Evolutionary conservation across 106 monocot genomes (phyloP).

Genomic region (Phalaenopsis equestris): DNA sequence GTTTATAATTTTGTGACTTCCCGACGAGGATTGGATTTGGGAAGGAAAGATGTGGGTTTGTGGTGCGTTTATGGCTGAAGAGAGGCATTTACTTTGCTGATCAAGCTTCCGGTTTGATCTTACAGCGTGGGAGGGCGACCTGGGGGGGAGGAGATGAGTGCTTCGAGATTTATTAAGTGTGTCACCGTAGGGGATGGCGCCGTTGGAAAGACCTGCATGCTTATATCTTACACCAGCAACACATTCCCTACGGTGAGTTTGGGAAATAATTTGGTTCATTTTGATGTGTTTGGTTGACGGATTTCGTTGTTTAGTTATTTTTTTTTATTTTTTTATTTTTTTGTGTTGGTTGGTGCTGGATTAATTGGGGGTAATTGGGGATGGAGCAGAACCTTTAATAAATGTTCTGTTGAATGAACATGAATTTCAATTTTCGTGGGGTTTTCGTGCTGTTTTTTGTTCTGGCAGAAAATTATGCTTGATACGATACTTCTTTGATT

Average conservation of each 20-base stretch:
- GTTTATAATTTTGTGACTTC: not conserved
- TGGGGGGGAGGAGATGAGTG: conserved; percentile 5
- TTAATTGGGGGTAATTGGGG: not conserved
- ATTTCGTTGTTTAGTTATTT: not conserved
- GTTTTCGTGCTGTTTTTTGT: not conserved
- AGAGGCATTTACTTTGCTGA: not conserved
- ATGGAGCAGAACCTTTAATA: not conserved
- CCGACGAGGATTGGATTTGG: not conserved
- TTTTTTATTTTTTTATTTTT: too few species aligned
- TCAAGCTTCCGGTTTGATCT: not conserved
- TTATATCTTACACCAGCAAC: conserved; percentile 12
- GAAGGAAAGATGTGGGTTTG: not conserved
- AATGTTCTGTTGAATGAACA: not conserved
- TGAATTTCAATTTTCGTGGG: not conserved
- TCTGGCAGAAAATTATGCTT: not conserved
- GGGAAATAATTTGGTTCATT: not conserved
- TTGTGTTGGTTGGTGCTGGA: not conserved
- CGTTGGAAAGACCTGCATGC: conserved; percentile 8
- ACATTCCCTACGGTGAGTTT: conserved; percentile 9
- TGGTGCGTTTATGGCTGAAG: not conserved
- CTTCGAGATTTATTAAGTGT: conserved; percentile 6
- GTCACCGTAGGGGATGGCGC: conserved; percentile 6
- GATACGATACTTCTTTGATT: not conserved
- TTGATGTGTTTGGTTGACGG: not conserved
- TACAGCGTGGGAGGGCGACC: not conserved